Conservation (phyloP, 768 basidiomycete species). For the Scleroderma citrinum region DNA sequence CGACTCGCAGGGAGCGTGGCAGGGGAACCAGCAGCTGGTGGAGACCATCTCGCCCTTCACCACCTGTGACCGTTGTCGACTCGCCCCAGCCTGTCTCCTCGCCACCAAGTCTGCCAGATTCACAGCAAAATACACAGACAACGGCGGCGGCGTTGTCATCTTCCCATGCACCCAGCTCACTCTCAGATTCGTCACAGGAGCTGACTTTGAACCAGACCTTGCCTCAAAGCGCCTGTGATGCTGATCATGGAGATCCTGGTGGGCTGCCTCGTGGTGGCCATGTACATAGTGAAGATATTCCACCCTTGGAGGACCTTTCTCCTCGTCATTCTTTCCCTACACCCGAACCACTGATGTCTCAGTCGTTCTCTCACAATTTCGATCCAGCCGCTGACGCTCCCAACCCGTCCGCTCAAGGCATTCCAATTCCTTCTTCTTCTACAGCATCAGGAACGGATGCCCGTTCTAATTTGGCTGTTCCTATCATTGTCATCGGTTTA, state of each 20-base stretch:
- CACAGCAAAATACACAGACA: not conserved
- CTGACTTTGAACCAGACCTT: slow-evolving; percentile 3
- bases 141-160: not conserved
- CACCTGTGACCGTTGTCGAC: slow-evolving; percentile 42
- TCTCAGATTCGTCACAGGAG: not conserved
- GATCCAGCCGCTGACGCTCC: slow-evolving; percentile 4
- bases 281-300: slow-evolving; percentile 12
- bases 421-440: slow-evolving; percentile 12
- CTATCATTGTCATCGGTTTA: slow-evolving; percentile 78
- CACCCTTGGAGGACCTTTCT: slow-evolving; percentile 1
- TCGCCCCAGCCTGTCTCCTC: slow-evolving; percentile 12
- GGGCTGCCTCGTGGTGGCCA: slow-evolving; percentile 8
- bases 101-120: not conserved
- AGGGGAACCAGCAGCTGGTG: slow-evolving; percentile 63
- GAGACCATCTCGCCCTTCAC: slow-evolving; percentile 77
- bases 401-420: not conserved
- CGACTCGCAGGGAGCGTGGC: slow-evolving; percentile 32
- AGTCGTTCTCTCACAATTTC: slow-evolving; percentile 9
- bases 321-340: slow-evolving; percentile 7
- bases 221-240: slow-evolving; percentile 7
- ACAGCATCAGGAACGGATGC: slow-evolving; percentile 17
- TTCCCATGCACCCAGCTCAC: not conserved
- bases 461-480: slow-evolving; percentile 52
- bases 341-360: slow-evolving; percentile 11
- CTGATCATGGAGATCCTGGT: slow-evolving; percentile 19